Percentiles rank a stretch among this genome's conserved stretches.
phyloP scores from a whole-genome alignment of 306 rosid species.

The Malus orientalis region DNA sequence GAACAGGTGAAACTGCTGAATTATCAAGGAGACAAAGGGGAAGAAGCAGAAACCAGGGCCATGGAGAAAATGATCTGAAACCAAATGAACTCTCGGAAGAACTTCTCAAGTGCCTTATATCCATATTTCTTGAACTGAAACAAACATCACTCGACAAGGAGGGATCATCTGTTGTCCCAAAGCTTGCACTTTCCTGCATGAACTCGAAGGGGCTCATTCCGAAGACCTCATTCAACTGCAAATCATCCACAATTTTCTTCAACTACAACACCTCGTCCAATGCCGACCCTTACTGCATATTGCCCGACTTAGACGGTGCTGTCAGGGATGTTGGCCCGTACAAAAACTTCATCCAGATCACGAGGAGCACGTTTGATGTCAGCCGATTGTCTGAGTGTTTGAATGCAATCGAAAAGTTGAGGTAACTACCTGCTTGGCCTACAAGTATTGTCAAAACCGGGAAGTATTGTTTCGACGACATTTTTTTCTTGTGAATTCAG shows the following conservation, averaged over 20 bases:
- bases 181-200: conserved; percentile 59
- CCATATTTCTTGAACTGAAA: conserved; percentile 72
- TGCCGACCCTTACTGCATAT: conserved; percentile 59
- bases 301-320: conserved; percentile 52
- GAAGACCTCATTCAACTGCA: conserved; percentile 54
- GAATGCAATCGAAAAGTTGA: conserved; percentile 43
- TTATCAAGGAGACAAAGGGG: conserved; percentile 43
- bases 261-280: conserved; percentile 30
- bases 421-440: conserved; percentile 28
- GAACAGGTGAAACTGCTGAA: conserved; percentile 33
- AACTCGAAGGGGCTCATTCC: conserved; percentile 54
- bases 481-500: conserved; percentile 16
- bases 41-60: conserved; percentile 32
- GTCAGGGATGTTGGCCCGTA: conserved; percentile 68
- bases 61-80: conserved; percentile 20
- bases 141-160: conserved; percentile 42
- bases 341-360: conserved; percentile 71
- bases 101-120: conserved; percentile 52
- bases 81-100: conserved; percentile 87
- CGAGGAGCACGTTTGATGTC: conserved; percentile 40
- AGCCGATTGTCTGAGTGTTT: conserved; percentile 38
- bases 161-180: conserved; percentile 51
- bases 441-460: background rate
- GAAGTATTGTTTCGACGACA: background rate
- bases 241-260: conserved; percentile 52